A percentile compares a stretch with the other conserved stretches of the same genome.
These are phyloP conservation scores for Oryza australiensis DNA, from an alignment of 176 grass and related monocot genomes.

Conservation along the genomic window DNA sequence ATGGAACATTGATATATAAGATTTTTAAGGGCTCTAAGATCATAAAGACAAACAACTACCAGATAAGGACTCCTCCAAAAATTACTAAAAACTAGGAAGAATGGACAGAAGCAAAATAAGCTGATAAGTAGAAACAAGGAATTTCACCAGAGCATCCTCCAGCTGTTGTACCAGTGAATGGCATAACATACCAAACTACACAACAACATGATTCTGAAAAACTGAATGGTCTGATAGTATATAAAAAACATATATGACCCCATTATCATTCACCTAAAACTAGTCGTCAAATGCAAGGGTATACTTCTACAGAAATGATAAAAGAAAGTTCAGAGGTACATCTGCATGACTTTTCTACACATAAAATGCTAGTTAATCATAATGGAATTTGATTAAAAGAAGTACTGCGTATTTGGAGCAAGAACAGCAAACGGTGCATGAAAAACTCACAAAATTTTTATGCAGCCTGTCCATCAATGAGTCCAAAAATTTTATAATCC, in stretches of 20 bases:
- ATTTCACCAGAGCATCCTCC: neutral
- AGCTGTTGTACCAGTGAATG: neutral
- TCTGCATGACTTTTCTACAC: neutral
- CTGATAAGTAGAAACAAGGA: neutral
- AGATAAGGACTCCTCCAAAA: neutral
- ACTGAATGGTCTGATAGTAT: neutral
- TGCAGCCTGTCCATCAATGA: constrained; percentile 67
- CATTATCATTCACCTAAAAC: neutral
- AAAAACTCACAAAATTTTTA: constrained; percentile 73
- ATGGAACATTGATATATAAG: constrained; percentile 32
- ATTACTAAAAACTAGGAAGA: neutral
- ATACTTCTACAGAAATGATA: neutral
- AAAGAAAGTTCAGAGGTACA: constrained; percentile 7
- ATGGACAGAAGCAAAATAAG: neutral
- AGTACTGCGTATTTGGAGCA: neutral
- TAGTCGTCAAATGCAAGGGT: neutral
- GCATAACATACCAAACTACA: neutral
- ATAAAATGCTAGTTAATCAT: neutral
- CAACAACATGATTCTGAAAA: neutral
- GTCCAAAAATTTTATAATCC: constrained; percentile 87
- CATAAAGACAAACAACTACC: neutral
- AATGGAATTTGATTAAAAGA: constrained; percentile 18
- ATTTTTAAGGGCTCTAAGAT: constrained; percentile 23
- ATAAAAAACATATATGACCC: neutral
- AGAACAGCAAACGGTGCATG: constrained; percentile 18